Evolutionary conservation across 441 rosid species (phyloP).

Genomic region (Corymbia citriodora): DNA sequence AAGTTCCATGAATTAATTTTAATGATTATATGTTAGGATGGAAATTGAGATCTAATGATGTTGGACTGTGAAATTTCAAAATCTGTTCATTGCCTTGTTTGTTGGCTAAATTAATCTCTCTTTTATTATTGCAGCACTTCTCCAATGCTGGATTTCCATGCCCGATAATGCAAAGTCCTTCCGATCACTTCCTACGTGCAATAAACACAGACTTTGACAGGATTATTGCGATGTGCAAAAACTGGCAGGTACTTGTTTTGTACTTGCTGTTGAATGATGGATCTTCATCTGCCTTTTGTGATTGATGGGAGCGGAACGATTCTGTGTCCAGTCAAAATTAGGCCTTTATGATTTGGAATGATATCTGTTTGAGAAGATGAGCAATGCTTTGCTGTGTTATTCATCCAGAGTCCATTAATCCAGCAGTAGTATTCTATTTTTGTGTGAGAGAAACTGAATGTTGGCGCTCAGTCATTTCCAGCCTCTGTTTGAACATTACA

Average conservation of each 20-base stretch:
- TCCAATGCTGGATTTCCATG: constrained; percentile 99
- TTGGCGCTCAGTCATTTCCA: neutral
- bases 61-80: neutral
- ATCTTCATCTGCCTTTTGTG: neutral
- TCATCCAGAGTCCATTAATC: neutral
- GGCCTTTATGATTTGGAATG: neutral
- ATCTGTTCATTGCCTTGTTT: neutral
- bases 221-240: constrained; percentile 99
- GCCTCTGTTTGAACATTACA: neutral
- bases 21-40: neutral
- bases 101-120: constrained; percentile 16
- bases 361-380: neutral
- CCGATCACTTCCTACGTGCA: constrained; percentile 97
- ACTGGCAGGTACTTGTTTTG: constrained; percentile 72
- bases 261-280: neutral
- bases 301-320: neutral
- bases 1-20: neutral
- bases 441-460: neutral
- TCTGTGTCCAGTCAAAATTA: neutral
- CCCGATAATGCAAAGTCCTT: constrained; percentile 99
- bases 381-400: neutral
- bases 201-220: constrained; percentile 98
- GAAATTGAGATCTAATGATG: neutral
- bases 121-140: constrained; percentile 69
- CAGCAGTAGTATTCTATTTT: neutral